phyloP scores from a whole-genome alignment of 441 rosid genomes.

The Croton setiger region DNA sequence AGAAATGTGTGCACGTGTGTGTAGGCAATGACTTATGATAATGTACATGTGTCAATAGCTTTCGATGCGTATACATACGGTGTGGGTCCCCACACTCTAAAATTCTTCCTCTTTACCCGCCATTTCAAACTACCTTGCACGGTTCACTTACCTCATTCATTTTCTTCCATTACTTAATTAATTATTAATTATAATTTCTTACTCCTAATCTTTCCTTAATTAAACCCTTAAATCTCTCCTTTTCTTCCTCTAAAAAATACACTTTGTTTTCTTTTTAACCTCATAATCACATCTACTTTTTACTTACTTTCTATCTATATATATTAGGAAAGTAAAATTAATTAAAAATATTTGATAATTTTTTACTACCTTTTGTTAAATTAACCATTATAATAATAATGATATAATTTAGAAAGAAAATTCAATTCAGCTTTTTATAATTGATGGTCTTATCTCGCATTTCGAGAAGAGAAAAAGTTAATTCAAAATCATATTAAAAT shows the following conservation, averaged over 20 bases:
- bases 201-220: background rate
- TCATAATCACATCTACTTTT: no score
- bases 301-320: no score
- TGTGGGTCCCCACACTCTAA: background rate
- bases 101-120: conserved; percentile 22
- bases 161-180: background rate
- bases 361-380: background rate
- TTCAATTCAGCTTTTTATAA: no score
- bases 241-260: no score
- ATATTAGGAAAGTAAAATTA: no score
- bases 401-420: no score
- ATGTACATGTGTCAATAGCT: conserved; percentile 14
- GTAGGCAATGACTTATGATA: conserved; percentile 3
- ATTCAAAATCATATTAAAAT: background rate
- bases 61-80: conserved; percentile 28
- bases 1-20: conserved; percentile 17
- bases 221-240: background rate
- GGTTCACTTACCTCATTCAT: background rate
- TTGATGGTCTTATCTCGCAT: no score
- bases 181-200: background rate
- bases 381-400: background rate
- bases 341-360: no score
- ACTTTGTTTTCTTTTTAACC: no score
- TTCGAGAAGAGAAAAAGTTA: background rate
- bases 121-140: conserved; percentile 18